Conservation (phyloP, 208 protist species). For the Borovskyia barvae region DNA sequence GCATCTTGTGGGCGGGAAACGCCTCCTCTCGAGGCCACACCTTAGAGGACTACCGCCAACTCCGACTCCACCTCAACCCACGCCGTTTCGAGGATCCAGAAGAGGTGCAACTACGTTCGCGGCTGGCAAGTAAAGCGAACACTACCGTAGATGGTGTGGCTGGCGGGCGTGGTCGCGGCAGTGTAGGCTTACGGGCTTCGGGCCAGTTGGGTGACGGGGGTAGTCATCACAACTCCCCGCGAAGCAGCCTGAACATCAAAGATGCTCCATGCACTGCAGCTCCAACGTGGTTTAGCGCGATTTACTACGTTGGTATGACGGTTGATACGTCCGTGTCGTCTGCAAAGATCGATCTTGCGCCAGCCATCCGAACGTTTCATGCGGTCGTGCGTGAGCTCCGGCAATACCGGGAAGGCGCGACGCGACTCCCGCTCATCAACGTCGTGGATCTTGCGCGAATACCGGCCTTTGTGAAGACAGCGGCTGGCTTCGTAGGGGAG, state of each 20-base stretch:
- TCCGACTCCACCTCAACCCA: conserved; percentile 78
- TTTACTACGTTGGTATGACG: conserved; percentile 87
- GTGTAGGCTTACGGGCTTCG: conserved; percentile 13
- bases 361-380: conserved; percentile 72
- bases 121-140: conserved; percentile 16
- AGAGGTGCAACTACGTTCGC: conserved; percentile 53
- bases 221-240: background rate
- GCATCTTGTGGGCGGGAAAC: conserved; percentile 81
- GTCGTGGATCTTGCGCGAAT: conserved; percentile 67
- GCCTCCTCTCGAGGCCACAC: conserved; percentile 63
- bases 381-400: conserved; percentile 59
- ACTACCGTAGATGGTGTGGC: background rate
- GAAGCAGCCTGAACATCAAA: conserved; percentile 1
- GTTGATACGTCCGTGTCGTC: conserved; percentile 55
- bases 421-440: conserved; percentile 62
- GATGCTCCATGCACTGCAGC: background rate
- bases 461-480: conserved; percentile 69
- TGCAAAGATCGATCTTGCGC: conserved; percentile 60
- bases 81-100: conserved; percentile 78
- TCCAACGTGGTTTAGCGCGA: conserved; percentile 40
- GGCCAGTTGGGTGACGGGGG: conserved; percentile 4
- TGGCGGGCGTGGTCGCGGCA: conserved; percentile 12
- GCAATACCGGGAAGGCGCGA: conserved; percentile 74
- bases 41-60: conserved; percentile 70
- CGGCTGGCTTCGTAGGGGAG: conserved; percentile 51